Evolutionary conservation across 2,329 filamentous ascomycete genomes (phyloP).

Genomic region (Fusarium mundagurra): DNA sequence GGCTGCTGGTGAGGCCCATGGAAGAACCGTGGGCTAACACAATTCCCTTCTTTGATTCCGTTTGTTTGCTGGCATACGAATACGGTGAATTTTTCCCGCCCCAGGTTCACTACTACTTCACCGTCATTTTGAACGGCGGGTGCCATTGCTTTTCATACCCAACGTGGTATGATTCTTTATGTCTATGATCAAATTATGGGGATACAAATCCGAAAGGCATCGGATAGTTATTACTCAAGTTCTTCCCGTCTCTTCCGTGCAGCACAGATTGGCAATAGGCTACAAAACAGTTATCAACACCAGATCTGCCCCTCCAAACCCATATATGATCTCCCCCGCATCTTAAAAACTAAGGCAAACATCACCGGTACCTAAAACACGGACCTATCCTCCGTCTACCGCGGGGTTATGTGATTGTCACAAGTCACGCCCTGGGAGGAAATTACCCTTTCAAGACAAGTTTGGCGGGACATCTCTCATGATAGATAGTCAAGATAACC

Average conservation of each 20-base stretch:
- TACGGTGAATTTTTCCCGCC: slow-evolving; percentile 26
- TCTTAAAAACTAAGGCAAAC: slow-evolving; percentile 1
- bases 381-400: slow-evolving; percentile 27
- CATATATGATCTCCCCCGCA: slow-evolving; percentile 24
- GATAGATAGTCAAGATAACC: slow-evolving; percentile 27
- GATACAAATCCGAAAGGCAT: neutral
- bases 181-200: neutral
- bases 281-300: neutral
- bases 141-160: neutral
- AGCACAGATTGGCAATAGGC: neutral
- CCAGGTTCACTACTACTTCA: slow-evolving; percentile 12
- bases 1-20: neutral
- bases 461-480: slow-evolving; percentile 9
- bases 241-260: neutral
- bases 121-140: slow-evolving; percentile 33
- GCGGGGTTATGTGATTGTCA: slow-evolving; percentile 15
- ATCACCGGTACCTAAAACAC: slow-evolving; percentile 25
- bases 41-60: slow-evolving; percentile 5
- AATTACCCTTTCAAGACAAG: slow-evolving; percentile 39
- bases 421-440: slow-evolving; percentile 22
- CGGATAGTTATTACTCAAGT: neutral
- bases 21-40: slow-evolving; percentile 7
- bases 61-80: slow-evolving; percentile 37
- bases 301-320: slow-evolving; percentile 15
- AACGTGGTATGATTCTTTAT: slow-evolving; percentile 4